phyloP scores from a whole-genome alignment of 1,284 basidiomycete genomes.

The Sparassis latifolia region DNA sequence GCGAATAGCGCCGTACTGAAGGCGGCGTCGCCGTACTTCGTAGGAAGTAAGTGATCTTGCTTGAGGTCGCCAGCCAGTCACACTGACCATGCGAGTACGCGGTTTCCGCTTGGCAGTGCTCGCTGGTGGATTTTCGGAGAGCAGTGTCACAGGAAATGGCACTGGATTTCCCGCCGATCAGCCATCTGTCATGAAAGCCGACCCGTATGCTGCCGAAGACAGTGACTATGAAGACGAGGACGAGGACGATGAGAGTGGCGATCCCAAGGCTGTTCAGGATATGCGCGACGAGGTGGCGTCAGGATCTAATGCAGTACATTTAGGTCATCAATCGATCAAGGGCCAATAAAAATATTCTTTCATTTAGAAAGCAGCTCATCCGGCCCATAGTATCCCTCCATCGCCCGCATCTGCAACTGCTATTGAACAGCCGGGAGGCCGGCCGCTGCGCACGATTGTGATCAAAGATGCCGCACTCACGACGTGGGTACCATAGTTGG shows the following conservation, averaged over 20 bases:
- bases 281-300: too few relatives aligned
- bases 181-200: background rate
- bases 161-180: constrained; percentile 9
- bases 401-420: background rate
- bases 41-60: constrained; percentile 5
- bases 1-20: constrained; percentile 13
- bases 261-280: background rate
- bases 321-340: background rate
- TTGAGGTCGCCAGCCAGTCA: too few relatives aligned
- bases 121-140: constrained; percentile 11
- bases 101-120: constrained; percentile 7
- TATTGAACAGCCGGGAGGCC: background rate
- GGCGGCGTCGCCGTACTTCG: constrained; percentile 10
- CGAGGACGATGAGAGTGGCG: background rate
- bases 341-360: background rate
- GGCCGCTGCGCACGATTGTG: background rate
- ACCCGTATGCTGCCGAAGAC: background rate
- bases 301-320: background rate
- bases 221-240: background rate
- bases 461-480: background rate
- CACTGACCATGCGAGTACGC: too few relatives aligned
- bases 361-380: background rate
- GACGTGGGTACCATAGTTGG: background rate
- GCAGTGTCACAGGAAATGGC: constrained; percentile 5
- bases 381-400: background rate